Conservation (phyloP, 331 rosid genomes). For the Pyracantha coccinea region DNA sequence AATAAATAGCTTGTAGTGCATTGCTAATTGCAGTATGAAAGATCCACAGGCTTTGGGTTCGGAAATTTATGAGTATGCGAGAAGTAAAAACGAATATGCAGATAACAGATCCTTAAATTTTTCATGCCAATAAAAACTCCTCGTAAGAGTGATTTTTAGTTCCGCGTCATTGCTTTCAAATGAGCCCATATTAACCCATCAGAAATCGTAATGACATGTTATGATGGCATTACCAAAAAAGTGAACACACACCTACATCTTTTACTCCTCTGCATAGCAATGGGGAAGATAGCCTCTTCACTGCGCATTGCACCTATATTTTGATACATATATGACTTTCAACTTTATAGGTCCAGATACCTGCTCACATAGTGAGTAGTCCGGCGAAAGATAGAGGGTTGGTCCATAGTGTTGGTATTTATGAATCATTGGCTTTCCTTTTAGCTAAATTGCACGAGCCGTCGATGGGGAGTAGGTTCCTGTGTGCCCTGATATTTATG, state of each 20-base stretch:
- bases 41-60: too few relatives aligned
- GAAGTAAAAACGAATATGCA: too few relatives aligned
- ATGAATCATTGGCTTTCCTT: not conserved
- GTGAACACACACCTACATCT: too few relatives aligned
- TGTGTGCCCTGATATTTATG: too few relatives aligned
- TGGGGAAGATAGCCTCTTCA: not conserved
- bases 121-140: too few relatives aligned
- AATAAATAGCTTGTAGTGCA: too few relatives aligned
- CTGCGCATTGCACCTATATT: not conserved
- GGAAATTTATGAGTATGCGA: too few relatives aligned
- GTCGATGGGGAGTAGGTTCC: not conserved
- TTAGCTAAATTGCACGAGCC: not conserved
- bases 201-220: not conserved
- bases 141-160: too few relatives aligned
- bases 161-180: too few relatives aligned
- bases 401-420: not conserved
- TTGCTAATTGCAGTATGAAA: too few relatives aligned
- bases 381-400: not conserved
- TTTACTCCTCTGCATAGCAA: not conserved
- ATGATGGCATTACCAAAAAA: not conserved
- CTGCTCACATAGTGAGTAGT: too few relatives aligned
- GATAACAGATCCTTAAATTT: fast-evolving
- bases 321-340: not conserved
- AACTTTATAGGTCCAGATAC: not conserved
- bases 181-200: too few relatives aligned